Conservation (phyloP, 2,329 filamentous ascomycete species). For the Fusarium tjaetaba region DNA sequence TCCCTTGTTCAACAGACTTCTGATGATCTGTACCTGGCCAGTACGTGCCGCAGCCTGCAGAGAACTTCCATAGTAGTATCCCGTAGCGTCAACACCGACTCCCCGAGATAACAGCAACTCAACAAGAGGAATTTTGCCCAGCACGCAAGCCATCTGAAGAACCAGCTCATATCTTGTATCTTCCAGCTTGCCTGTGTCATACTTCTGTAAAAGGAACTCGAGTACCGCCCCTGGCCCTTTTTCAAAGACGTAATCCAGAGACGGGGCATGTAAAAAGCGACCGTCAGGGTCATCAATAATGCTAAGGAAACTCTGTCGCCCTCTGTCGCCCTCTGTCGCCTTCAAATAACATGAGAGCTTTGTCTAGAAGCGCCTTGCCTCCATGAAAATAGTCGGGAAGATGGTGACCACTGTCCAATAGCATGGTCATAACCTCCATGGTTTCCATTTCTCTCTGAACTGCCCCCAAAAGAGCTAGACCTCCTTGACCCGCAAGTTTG, state of each 20-base stretch:
- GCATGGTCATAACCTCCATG: background rate
- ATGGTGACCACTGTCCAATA: background rate
- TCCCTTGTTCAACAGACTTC: background rate
- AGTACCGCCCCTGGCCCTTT: background rate
- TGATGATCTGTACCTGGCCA: background rate
- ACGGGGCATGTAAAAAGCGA: background rate
- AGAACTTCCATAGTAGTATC: conserved; percentile 19
- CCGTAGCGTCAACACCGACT: background rate
- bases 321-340: background rate
- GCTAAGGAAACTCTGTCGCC: background rate
- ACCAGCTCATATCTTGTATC: background rate
- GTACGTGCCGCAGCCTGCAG: conserved; percentile 15
- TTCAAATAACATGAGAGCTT: background rate
- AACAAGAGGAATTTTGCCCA: background rate
- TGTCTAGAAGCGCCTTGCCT: background rate
- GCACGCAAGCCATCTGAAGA: conserved; percentile 5
- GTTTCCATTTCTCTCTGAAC: background rate
- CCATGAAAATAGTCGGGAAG: background rate
- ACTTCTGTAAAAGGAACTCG: background rate
- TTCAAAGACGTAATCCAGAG: conserved; percentile 10
- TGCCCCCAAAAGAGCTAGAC: background rate
- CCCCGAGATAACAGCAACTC: conserved; percentile 9
- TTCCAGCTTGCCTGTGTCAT: background rate
- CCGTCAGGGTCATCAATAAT: background rate
- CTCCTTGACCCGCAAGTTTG: background rate